phyloP scores from a whole-genome alignment of 2,329 filamentous ascomycete genomes.

The Hypoxylon sp. region DNA sequence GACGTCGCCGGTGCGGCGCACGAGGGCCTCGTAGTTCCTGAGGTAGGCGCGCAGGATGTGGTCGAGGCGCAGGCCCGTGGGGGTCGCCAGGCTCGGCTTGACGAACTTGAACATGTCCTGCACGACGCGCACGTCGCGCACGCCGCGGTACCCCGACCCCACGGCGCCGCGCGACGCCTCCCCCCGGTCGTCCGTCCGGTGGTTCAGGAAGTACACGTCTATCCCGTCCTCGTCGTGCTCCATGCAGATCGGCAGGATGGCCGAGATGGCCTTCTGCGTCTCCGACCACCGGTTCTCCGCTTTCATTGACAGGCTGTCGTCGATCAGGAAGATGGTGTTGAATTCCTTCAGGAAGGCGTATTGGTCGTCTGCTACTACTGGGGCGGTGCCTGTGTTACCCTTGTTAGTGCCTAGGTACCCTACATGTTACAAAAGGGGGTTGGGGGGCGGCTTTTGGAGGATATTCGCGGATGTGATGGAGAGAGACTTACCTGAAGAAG shows the following conservation, averaged over 20 bases:
- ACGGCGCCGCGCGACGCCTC: slow-evolving; percentile 55
- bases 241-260: slow-evolving; percentile 87
- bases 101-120: slow-evolving; percentile 79
- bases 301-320: slow-evolving; percentile 91
- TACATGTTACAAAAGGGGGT: not conserved
- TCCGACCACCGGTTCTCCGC: slow-evolving; percentile 80
- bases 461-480: not conserved
- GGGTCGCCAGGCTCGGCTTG: slow-evolving; percentile 76
- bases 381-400: not conserved
- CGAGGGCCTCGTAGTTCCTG: slow-evolving; percentile 62
- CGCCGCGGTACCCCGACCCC: slow-evolving; percentile 72
- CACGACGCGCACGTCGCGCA: slow-evolving; percentile 72
- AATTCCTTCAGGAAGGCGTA: slow-evolving; percentile 80
- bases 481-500: slow-evolving; percentile 16
- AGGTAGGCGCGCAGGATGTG: slow-evolving; percentile 83
- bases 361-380: slow-evolving; percentile 41
- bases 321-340: slow-evolving; percentile 91
- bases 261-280: slow-evolving; percentile 76
- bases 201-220: slow-evolving; percentile 93
- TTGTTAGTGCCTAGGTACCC: not conserved
- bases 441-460: not conserved
- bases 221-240: slow-evolving; percentile 85
- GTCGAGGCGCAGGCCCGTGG: slow-evolving; percentile 79
- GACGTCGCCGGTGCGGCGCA: slow-evolving; percentile 54
- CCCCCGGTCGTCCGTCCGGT: slow-evolving; percentile 61